phyloP scores from a whole-genome alignment of 1,284 basidiomycete genomes.

The Pseudozyma tsukubaensis region DNA sequence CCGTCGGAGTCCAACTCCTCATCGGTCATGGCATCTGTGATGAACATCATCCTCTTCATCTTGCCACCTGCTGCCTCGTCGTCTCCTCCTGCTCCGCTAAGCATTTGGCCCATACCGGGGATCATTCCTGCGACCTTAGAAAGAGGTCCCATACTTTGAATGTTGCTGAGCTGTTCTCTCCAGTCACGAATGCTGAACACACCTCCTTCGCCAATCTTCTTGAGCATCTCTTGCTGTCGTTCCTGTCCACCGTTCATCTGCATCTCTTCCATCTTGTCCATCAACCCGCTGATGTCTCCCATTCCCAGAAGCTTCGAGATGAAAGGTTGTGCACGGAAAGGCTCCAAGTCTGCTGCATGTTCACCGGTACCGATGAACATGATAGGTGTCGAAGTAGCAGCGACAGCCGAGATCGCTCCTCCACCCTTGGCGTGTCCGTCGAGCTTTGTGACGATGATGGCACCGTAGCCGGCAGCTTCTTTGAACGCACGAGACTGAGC shows the following conservation, averaged over 20 bases:
- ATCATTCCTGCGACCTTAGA: conserved; percentile 99
- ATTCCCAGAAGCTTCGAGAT: conserved; percentile 95
- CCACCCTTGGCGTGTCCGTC: conserved; percentile 99
- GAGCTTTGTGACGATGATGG: conserved; percentile 99
- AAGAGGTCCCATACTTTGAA: conserved; percentile 99
- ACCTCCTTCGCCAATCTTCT: conserved; percentile 92
- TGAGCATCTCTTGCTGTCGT: conserved; percentile 96
- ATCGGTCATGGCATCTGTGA: conserved; percentile 96
- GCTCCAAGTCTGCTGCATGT: conserved; percentile 93
- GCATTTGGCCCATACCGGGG: conserved; percentile 89
- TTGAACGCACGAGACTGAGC: conserved; percentile 96
- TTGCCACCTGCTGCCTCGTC: conserved; percentile 86
- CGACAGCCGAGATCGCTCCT: conserved; percentile 98
- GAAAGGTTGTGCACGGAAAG: conserved; percentile 95
- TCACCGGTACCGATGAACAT: conserved; percentile 99
- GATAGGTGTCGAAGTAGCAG: conserved; percentile 97
- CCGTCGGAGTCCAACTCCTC: conserved; percentile 97
- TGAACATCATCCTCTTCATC: conserved; percentile 98
- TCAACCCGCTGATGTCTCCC: conserved; percentile 94
- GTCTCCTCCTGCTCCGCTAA: conserved; percentile 73
- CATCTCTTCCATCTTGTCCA: conserved; percentile 75
- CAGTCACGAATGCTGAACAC: conserved; percentile 96
- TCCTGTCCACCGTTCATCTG: conserved; percentile 77
- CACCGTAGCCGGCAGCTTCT: conserved; percentile 95
- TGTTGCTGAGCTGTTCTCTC: conserved; percentile 95